Evolutionary conservation across 2,329 filamentous ascomycete genomes (phyloP), one percentile per base, ranked within the genome.

Genomic region (Pochonia chlamydosporia): DNA sequence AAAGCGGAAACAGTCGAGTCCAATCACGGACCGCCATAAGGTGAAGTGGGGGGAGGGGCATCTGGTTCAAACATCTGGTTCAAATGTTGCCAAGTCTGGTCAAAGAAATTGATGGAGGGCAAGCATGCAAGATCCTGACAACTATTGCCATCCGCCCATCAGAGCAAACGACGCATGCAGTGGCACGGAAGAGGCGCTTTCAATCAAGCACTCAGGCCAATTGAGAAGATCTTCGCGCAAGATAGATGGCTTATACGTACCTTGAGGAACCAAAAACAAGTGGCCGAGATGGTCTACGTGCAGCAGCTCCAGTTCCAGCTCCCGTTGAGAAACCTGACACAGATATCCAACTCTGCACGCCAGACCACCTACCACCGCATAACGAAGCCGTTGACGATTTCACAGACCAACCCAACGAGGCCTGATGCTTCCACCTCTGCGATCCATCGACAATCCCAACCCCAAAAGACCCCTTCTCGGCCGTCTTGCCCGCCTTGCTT

Each of bases 401-500:
- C 40, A 28, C 25, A 8, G 40, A 3, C 26, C 28, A 24, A 41
- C 28, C 25, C 36, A n/a, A n/a, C n/a, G 25, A 13, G 21, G 33
- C 36, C 35, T 13, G 35, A 20, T 28, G 18, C 9, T 25, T 35
- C 10, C 20, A 16, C 25, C 14, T 20, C 24, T 10, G 13, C 18
- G 20, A 24, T 37, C 33, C 16, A 20, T 16, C 23, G 40, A 28
- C 23, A 37, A 10, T 16, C 21, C 25, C 23, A 33, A 24, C 3
- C 3, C 16, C 31, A 40, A 42, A 49, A 10, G 31, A 10, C 39
- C 41, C 21, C 20, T 30, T 43, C 25, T 40, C 35, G 42, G 25
- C 36, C 39, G 16, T 30, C 23, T 25, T 23, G 24, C n/a, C 43
- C 46, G 47, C 48, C n/a, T 49, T 44, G 45, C 47, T 35, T 52